These are phyloP conservation scores for Picea glauca DNA, from an alignment of 75 land plant genomes.

Conservation along the genomic window DNA sequence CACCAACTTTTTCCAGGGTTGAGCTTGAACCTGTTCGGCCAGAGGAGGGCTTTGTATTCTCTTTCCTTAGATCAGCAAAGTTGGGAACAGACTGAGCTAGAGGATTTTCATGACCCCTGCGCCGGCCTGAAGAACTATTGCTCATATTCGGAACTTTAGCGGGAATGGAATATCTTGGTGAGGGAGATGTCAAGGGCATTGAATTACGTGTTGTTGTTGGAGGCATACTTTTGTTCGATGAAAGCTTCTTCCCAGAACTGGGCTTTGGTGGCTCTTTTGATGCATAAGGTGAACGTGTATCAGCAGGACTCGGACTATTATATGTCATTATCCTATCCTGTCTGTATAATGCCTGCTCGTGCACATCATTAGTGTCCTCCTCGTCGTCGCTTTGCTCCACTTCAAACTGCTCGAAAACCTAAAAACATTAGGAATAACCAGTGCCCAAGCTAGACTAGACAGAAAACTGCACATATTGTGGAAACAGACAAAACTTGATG, in stretches of 20 bases:
- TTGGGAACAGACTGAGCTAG: conserved; percentile 4
- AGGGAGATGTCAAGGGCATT: conserved; percentile 2
- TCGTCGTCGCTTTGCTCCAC: not conserved
- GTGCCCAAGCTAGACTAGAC: not conserved
- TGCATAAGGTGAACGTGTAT: not conserved
- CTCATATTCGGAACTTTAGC: conserved; percentile 12
- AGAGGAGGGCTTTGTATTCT: conserved; percentile 12
- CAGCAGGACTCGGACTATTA: not conserved
- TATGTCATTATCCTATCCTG: not conserved
- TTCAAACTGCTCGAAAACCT: not conserved
- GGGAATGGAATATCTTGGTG: conserved; percentile 15
- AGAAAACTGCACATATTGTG: not conserved
- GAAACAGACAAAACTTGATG: not conserved
- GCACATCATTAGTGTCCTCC: not conserved
- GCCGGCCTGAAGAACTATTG: conserved; percentile 26
- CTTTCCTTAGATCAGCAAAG: conserved; percentile 27
- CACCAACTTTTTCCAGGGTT: conserved; percentile 8
- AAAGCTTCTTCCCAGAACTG: not conserved
- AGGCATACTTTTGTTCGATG: conserved; percentile 2
- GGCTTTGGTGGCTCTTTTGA: conserved; percentile 5
- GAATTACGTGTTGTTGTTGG: not conserved
- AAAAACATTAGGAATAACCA: not conserved
- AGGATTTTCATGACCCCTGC: conserved; percentile 13
- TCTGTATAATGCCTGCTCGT: not conserved
- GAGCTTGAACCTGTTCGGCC: conserved; percentile 13